Conservation (phyloP, 2,329 filamentous ascomycete genomes). For the Colletotrichum shisoi region DNA sequence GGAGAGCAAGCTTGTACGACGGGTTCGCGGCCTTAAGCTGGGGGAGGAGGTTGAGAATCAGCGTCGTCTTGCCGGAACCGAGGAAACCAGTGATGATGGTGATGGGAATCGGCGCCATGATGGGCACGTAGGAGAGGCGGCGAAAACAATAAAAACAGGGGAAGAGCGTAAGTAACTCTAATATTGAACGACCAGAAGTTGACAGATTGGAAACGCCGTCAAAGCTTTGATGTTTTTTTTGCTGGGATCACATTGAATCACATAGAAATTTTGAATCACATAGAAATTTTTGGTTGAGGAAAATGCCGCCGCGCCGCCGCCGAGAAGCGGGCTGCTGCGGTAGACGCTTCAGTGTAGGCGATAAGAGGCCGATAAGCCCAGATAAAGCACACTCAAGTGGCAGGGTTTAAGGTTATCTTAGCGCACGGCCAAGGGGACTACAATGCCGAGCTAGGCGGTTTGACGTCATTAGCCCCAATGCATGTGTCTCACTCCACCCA, state of each 20-base stretch:
- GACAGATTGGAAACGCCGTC: neutral
- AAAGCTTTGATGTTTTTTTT: constrained; percentile 26
- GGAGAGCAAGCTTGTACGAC: constrained; percentile 84
- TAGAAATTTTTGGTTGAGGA: constrained; percentile 34
- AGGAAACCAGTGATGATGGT: constrained; percentile 97
- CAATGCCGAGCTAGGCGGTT: constrained; percentile 37
- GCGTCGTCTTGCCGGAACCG: constrained; percentile 93
- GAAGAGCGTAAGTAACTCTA: neutral
- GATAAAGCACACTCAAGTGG: constrained; percentile 12
- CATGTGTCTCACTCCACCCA: constrained; percentile 26
- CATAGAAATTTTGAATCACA: constrained; percentile 29
- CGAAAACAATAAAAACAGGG: neutral
- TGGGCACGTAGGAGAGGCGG: constrained; percentile 7
- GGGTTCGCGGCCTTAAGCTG: constrained; percentile 80
- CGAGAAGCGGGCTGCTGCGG: constrained; percentile 10
- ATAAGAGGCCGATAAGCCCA: constrained; percentile 33
- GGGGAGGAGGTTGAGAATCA: constrained; percentile 91
- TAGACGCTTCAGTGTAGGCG: neutral
- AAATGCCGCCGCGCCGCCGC: constrained; percentile 30
- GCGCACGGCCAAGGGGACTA: constrained; percentile 29
- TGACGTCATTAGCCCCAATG: constrained; percentile 40
- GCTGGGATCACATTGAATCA: constrained; percentile 29
- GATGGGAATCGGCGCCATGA: constrained; percentile 79
- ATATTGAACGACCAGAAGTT: neutral
- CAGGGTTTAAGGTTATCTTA: constrained; percentile 39